phyloP scores from a whole-genome alignment of 495 filamentous ascomycete genomes.

The Rusavskia elegans region DNA sequence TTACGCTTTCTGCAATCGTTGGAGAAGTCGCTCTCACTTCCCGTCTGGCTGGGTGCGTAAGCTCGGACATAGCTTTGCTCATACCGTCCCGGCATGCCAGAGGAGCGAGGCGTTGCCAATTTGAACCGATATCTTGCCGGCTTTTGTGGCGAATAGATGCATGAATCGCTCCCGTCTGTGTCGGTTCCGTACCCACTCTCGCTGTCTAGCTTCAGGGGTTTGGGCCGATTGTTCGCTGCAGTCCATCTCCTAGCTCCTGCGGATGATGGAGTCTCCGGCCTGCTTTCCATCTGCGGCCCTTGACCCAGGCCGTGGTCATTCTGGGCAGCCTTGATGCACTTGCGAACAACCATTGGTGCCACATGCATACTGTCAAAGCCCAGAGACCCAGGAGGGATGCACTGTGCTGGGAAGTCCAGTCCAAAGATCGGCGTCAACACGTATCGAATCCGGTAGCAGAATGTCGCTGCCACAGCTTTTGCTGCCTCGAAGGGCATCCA shows the following conservation, averaged over 20 bases:
- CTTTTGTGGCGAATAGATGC: constrained; percentile 6
- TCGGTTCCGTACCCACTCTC: constrained; percentile 19
- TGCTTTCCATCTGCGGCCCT: constrained; percentile 1
- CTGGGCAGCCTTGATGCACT: constrained; percentile 37
- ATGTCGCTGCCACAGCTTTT: constrained; percentile 67
- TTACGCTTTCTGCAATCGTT: neutral
- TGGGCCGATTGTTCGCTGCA: constrained; percentile 7
- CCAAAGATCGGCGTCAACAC: constrained; percentile 85
- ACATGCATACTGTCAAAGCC: constrained; percentile 56
- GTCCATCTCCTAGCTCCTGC: neutral
- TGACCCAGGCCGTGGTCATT: constrained; percentile 22
- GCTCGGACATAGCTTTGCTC: neutral
- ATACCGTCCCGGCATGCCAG: neutral
- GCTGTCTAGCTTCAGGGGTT: constrained; percentile 5
- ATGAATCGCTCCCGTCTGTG: constrained; percentile 13
- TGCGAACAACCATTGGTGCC: constrained; percentile 36
- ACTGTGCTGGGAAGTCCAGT: constrained; percentile 54
- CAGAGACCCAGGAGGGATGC: constrained; percentile 41
- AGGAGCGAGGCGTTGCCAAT: constrained; percentile 3
- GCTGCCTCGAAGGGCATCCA: constrained; percentile 90
- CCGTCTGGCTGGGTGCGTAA: neutral
- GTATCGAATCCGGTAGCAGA: constrained; percentile 71
- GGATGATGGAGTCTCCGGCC: constrained; percentile 2
- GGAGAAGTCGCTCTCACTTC: neutral
- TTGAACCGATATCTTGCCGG: constrained; percentile 6